Conservation (phyloP, 768 basidiomycete genomes). For the Mycena sanguinolenta region DNA sequence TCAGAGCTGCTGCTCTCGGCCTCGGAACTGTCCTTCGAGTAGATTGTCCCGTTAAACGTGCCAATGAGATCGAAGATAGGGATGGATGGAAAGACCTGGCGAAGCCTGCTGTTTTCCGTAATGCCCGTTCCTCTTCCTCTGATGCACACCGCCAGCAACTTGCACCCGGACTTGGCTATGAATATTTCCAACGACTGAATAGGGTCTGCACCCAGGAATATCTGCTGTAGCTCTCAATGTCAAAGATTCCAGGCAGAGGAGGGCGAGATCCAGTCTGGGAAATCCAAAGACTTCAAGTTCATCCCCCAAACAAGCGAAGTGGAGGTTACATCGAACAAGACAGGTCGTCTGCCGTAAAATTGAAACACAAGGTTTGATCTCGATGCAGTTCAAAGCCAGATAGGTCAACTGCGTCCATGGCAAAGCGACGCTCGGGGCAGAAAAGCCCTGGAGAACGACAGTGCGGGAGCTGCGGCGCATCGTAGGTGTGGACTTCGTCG, state of each 20-base stretch:
- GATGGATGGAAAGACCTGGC: neutral
- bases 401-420: conserved; percentile 1
- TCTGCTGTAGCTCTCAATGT: neutral
- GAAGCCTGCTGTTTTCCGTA: neutral
- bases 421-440: neutral
- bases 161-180: neutral
- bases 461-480: neutral
- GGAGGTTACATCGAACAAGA: neutral
- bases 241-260: neutral
- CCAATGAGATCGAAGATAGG: no score
- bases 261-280: neutral
- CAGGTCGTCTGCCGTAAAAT: neutral
- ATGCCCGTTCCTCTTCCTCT: no score
- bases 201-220: neutral
- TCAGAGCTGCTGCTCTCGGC: no score
- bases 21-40: no score
- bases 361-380: neutral
- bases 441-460: neutral
- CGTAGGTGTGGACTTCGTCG: neutral
- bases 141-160: neutral
- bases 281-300: no score
- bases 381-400: neutral
- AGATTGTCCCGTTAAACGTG: no score
- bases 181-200: neutral
- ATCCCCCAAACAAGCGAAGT: no score